Evolutionary conservation across 306 rosid species (phyloP).

Genomic region (Astragalus membranaceus): DNA sequence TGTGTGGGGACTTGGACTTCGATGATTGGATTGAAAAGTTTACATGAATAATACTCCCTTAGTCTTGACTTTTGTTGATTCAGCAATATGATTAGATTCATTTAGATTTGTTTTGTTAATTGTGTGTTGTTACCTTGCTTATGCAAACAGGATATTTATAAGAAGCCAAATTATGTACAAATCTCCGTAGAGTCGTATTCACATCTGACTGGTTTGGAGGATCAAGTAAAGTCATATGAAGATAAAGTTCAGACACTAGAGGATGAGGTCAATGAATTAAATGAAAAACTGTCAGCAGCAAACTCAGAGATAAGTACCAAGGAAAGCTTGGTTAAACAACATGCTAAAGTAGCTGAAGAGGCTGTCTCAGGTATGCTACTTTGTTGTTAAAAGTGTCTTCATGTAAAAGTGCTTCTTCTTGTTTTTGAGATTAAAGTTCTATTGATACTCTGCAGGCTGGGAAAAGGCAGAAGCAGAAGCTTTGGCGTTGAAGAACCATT

Average conservation of each 20-base stretch:
- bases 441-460: constrained; percentile 65
- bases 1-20: background rate
- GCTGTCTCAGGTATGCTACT: constrained; percentile 83
- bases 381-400: background rate
- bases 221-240: constrained; percentile 71
- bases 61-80: constrained; percentile 12
- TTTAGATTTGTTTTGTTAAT: background rate
- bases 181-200: constrained; percentile 92
- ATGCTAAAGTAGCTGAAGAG: constrained; percentile 98
- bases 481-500: constrained; percentile 75
- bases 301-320: constrained; percentile 76
- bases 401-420: constrained; percentile 1
- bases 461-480: constrained; percentile 99
- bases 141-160: constrained; percentile 51
- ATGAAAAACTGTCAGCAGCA: constrained; percentile 71
- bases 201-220: constrained; percentile 81
- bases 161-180: constrained; percentile 85
- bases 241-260: constrained; percentile 68
- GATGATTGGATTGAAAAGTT: background rate
- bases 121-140: background rate
- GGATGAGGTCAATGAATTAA: constrained; percentile 58
- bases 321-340: constrained; percentile 84
- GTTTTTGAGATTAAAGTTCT: constrained; percentile 5
- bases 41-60: background rate
- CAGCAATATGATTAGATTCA: background rate